Evolutionary conservation across 2,329 filamentous ascomycete genomes (phyloP), one percentile per base, ranked within the genome.

Genomic region (Trichoderma hamatum): DNA sequence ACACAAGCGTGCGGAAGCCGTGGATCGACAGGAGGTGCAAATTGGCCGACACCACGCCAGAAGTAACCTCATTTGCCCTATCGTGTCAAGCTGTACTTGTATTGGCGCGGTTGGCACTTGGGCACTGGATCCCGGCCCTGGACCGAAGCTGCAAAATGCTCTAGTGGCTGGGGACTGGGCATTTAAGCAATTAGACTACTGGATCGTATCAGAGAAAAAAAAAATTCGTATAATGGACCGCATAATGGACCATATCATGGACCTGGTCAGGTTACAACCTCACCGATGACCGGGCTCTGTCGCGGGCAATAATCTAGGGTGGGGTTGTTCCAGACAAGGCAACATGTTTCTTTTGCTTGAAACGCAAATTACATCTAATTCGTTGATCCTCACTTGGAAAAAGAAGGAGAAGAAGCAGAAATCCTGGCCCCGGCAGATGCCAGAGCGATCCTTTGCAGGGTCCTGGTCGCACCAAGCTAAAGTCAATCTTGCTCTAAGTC

Each of bases 1-100:
- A 28, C 26, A 32, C 43, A 46, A 56, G 52, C 62, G 55, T 56
- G 52, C 56, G 32, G 3, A 10, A 9, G 43, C 36, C 51, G 62
- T 46, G 51, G 62, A 66, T 66, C 62, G 62, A 66, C 62, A 66
- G 62, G 62, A 66, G 62, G 54, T 56, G 54, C n/a, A 32, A 56
- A 56, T 56, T 32, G 28, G 54, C 54, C 16, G 9, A 24, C 51
- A 54, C 46, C 59, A 62, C 46, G 43, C 62, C 62, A 65, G 62
- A 30, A 55, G 26, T 43, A 65, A 39, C 21, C 30, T 49, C 46
- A 49, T 49, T 49, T 49, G 46, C 46, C n/a, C 21, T 7, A 24
- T 24, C 46, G n/a, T 49, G 46, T 19, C 51, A 54, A 54, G 26
- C 51, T 49, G 46, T 49, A 11, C 46, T 46, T 54, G 60, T 36